These are phyloP conservation scores for Zizania palustris DNA, from an alignment of 202 grass and related monocot genomes.

Conservation along the genomic window DNA sequence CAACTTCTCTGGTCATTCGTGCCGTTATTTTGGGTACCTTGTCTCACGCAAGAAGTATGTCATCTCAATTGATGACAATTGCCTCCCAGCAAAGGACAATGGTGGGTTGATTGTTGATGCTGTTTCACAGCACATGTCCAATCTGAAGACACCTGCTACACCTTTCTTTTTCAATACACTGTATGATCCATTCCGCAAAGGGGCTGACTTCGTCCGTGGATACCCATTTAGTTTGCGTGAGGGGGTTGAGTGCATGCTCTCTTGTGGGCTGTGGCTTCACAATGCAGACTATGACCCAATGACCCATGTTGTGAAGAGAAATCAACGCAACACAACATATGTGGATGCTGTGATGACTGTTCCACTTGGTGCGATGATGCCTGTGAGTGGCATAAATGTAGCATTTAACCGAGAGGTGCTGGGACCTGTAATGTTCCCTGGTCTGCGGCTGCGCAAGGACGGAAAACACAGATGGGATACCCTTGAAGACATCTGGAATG, in stretches of 20 bases:
- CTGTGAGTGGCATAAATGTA: constrained; percentile 88
- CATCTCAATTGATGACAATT: constrained; percentile 90
- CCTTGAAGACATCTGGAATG: constrained; percentile 85
- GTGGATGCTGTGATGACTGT: constrained; percentile 98
- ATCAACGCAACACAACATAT: constrained; percentile 64
- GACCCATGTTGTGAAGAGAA: constrained; percentile 90
- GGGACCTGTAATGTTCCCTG: constrained; percentile 78
- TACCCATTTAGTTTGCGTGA: constrained; percentile 91
- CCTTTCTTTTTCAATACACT: constrained; percentile 99
- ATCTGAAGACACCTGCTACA: constrained; percentile 79
- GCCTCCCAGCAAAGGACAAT: constrained; percentile 76
- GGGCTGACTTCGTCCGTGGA: constrained; percentile 93
- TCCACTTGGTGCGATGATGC: constrained; percentile 70
- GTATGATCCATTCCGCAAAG: constrained; percentile 81
- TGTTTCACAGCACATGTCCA: constrained; percentile 80
- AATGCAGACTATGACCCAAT: constrained; percentile 82
- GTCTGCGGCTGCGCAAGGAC: constrained; percentile 66
- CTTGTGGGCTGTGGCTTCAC: constrained; percentile 89
- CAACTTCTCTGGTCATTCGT: constrained; percentile 82
- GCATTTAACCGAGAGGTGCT: constrained; percentile 85
- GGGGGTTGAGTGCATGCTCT: constrained; percentile 75
- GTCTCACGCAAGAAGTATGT: constrained; percentile 90
- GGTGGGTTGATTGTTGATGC: constrained; percentile 60
- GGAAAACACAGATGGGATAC: constrained; percentile 87
- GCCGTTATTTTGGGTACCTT: constrained; percentile 93